phyloP scores from a whole-genome alignment of 2,329 filamentous ascomycete species.

The Calonectria crousiana region DNA sequence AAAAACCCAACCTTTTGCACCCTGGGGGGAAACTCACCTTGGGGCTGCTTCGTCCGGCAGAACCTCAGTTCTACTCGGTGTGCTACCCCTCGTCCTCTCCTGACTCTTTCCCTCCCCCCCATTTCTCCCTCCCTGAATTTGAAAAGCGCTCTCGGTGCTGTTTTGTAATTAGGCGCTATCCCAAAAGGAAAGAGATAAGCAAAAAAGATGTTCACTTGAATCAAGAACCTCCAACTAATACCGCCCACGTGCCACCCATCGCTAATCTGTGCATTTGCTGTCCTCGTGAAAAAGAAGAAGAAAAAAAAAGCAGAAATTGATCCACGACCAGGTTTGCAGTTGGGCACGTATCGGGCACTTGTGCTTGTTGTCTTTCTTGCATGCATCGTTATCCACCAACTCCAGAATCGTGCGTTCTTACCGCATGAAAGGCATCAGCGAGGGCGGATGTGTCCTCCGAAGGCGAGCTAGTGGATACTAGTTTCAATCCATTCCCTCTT shows the following conservation, averaged over 20 bases:
- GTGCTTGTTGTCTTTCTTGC: slow-evolving; percentile 31
- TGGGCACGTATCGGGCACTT: slow-evolving; percentile 41
- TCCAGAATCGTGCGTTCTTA: slow-evolving; percentile 34
- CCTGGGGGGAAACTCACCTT: slow-evolving; percentile 11
- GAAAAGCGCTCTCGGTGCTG: slow-evolving; percentile 42
- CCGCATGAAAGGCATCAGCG: slow-evolving; percentile 32
- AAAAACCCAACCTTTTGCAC: slow-evolving; percentile 9
- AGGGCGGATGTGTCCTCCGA: slow-evolving; percentile 21
- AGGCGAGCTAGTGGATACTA: slow-evolving; percentile 11
- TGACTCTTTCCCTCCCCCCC: not conserved
- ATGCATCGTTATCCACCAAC: slow-evolving; percentile 29
- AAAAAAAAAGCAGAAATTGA: not conserved
- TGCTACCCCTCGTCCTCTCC: slow-evolving; percentile 9
- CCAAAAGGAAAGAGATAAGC: slow-evolving; percentile 36
- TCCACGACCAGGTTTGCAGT: slow-evolving; percentile 9
- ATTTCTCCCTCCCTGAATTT: slow-evolving; percentile 34
- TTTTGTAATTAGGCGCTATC: slow-evolving; percentile 46
- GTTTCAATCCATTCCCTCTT: slow-evolving; percentile 12
- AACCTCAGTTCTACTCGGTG: slow-evolving; percentile 19
- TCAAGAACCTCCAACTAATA: slow-evolving; percentile 4
- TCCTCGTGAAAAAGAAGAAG: not conserved
- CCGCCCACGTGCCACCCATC: not conserved
- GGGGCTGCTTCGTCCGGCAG: not conserved
- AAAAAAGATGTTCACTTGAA: slow-evolving; percentile 41
- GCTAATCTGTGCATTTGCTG: not conserved